Conservation (phyloP, 345 rosid genomes). For the Schrenkiella parvula region DNA sequence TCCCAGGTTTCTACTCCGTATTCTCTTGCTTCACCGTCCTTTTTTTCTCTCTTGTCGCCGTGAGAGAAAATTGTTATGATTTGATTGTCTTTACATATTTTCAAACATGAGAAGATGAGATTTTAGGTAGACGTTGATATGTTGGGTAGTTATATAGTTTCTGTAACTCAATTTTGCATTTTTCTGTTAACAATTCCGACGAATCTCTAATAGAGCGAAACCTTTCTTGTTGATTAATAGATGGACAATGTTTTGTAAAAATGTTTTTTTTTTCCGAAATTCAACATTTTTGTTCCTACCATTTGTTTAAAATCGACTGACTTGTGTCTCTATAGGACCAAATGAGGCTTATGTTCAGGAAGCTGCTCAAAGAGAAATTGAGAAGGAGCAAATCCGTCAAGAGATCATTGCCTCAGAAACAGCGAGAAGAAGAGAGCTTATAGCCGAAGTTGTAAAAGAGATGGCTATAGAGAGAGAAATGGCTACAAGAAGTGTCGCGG, state of each 20-base stretch:
- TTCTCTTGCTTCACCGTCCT: not conserved
- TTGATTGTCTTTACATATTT: not conserved
- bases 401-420: constrained; percentile 40
- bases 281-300: too few species aligned
- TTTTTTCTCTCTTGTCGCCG: not conserved
- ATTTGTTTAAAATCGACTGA: too few species aligned
- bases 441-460: constrained; percentile 47
- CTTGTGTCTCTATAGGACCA: not conserved
- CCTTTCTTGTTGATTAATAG: too few species aligned
- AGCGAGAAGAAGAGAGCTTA: constrained; percentile 31
- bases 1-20: constrained; percentile 19
- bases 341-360: constrained; percentile 2
- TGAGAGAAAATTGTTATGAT: not conserved
- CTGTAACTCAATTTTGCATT: not conserved
- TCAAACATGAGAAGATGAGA: not conserved
- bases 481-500: constrained; percentile 7
- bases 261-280: too few species aligned
- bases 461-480: constrained; percentile 43
- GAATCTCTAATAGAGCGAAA: too few species aligned
- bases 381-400: constrained; percentile 42
- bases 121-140: not conserved
- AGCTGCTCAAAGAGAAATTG: constrained; percentile 30
- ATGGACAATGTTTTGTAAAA: too few species aligned
- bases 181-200: too few species aligned
- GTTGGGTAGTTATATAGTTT: not conserved